phyloP scores from a whole-genome alignment of 768 basidiomycete genomes.

The Mrakia frigida region DNA sequence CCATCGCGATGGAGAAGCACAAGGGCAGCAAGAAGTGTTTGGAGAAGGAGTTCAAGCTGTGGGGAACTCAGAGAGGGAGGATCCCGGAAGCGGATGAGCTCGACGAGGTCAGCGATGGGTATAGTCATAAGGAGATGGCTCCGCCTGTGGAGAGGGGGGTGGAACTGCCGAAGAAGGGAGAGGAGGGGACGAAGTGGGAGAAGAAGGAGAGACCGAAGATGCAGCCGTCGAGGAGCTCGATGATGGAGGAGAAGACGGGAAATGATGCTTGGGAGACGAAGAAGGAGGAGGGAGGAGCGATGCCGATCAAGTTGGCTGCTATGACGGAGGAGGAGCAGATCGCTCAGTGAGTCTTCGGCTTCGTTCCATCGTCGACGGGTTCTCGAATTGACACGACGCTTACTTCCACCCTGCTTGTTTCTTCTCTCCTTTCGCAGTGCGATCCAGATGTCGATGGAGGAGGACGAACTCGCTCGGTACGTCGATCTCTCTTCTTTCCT shows the following conservation, averaged over 20 bases:
- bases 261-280: no score
- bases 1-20: slow-evolving; percentile 1
- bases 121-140: background rate
- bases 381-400: no score
- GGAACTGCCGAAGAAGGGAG: background rate
- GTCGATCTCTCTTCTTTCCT: background rate
- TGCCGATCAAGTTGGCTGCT: background rate
- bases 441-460: background rate
- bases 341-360: background rate
- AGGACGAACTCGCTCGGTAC: background rate
- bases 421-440: background rate
- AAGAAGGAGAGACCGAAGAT: no score
- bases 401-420: no score
- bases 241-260: no score
- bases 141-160: background rate
- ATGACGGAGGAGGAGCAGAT: slow-evolving; percentile 5
- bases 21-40: background rate
- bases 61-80: background rate
- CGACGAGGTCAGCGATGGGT: background rate
- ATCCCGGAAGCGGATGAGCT: background rate
- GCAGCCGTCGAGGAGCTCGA: no score
- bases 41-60: background rate
- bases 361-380: background rate
- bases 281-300: background rate
- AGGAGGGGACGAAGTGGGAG: no score